A percentile compares a stretch with the other conserved stretches of the same genome.
These are phyloP conservation scores for Debaryomyces tyrocola DNA, from an alignment of 805 yeast species.

Conservation along the genomic window DNA sequence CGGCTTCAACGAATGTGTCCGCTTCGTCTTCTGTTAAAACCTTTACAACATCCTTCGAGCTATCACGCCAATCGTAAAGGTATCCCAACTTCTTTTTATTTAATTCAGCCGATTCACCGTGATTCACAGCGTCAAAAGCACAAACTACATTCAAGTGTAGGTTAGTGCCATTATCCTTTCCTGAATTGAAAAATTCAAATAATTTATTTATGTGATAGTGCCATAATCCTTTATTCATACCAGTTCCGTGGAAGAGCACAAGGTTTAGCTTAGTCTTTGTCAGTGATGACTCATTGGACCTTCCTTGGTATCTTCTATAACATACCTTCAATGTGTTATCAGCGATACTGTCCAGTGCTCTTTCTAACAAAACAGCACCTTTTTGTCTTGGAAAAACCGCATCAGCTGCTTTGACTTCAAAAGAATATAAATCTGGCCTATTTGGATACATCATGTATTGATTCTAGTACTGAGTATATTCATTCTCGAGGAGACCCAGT, in stretches of 20 bases:
- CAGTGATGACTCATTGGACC: slow-evolving; percentile 4
- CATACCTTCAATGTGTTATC: slow-evolving; percentile 42
- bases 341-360: slow-evolving; percentile 11
- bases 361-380: slow-evolving; percentile 31
- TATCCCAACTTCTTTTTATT: slow-evolving; percentile 9
- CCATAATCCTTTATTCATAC: slow-evolving; percentile 18
- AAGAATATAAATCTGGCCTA: slow-evolving; percentile 1
- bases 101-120: slow-evolving; percentile 10
- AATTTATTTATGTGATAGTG: slow-evolving; percentile 11
- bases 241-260: slow-evolving; percentile 15
- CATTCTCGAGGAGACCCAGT: too few relatives aligned
- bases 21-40: slow-evolving; percentile 4
- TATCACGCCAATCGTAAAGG: slow-evolving; percentile 10
- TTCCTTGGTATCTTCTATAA: slow-evolving; percentile 39
- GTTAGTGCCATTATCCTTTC: background rate
- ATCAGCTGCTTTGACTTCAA: slow-evolving; percentile 7
- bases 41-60: slow-evolving; percentile 8
- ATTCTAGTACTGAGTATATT: too few relatives aligned
- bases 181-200: slow-evolving; percentile 2
- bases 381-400: slow-evolving; percentile 31
- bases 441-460: background rate
- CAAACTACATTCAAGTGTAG: slow-evolving; percentile 21
- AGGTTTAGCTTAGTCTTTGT: slow-evolving; percentile 11
- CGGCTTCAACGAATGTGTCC: background rate
- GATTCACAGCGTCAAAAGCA: slow-evolving; percentile 12